Percentiles rank a stretch among this genome's conserved stretches.
These are phyloP conservation scores for Ogataea methanolica DNA, from an alignment of 805 yeast genomes.

Conservation along the genomic window DNA sequence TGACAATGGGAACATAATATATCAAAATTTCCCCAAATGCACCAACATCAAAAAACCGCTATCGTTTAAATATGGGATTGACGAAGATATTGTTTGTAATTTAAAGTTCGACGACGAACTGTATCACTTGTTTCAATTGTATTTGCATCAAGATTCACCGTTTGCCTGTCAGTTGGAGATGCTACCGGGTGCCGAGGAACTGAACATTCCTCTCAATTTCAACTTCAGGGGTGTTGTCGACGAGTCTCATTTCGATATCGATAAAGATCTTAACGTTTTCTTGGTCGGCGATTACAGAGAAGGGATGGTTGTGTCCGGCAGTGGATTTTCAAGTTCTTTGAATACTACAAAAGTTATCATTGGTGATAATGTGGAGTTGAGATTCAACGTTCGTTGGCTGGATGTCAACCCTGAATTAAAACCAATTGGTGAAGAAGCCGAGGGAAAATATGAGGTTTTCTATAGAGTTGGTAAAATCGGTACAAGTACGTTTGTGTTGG, in stretches of 20 bases:
- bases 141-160: constrained; percentile 75
- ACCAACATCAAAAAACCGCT: constrained; percentile 61
- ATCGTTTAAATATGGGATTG: constrained; percentile 46
- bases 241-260: constrained; percentile 66
- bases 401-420: constrained; percentile 2
- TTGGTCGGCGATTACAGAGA: constrained; percentile 28
- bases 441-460: constrained; percentile 5
- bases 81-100: constrained; percentile 55
- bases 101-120: constrained; percentile 57
- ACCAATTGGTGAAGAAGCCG: background rate
- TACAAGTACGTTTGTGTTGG: constrained; percentile 4
- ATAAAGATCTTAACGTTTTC: constrained; percentile 49
- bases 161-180: constrained; percentile 62
- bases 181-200: constrained; percentile 38
- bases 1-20: constrained; percentile 52
- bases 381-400: constrained; percentile 57
- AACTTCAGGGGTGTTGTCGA: constrained; percentile 63
- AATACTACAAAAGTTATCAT: constrained; percentile 59
- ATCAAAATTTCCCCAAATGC: constrained; percentile 56
- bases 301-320: constrained; percentile 44
- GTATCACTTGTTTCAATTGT: constrained; percentile 69
- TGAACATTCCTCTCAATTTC: constrained; percentile 51
- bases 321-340: constrained; percentile 58
- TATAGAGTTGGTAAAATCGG: constrained; percentile 3
- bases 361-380: constrained; percentile 57